Evolutionary conservation across 495 filamentous ascomycete species (phyloP).

Genomic region (Aspergillus steynii): DNA sequence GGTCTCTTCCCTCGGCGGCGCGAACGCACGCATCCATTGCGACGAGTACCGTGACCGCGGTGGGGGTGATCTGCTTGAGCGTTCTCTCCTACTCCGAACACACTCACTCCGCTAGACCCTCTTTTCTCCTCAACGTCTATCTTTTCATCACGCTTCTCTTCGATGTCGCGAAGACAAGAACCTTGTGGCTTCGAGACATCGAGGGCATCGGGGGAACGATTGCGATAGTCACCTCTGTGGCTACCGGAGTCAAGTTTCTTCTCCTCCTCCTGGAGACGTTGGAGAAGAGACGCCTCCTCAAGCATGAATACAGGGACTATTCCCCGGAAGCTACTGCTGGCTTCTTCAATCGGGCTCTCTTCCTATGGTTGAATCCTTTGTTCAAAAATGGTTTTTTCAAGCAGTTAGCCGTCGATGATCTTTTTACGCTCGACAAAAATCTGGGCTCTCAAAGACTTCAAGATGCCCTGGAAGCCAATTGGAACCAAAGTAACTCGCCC

Average conservation of each 20-base stretch:
- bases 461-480: constrained; percentile 32
- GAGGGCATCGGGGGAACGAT: constrained; percentile 34
- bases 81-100: constrained; percentile 60
- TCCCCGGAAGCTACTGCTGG: constrained; percentile 63
- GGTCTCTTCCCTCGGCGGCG: constrained; percentile 37
- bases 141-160: constrained; percentile 61
- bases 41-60: constrained; percentile 43
- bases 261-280: constrained; percentile 54
- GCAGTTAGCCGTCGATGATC: constrained; percentile 43
- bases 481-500: constrained; percentile 26
- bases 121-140: constrained; percentile 59
- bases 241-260: constrained; percentile 48
- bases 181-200: constrained; percentile 54
- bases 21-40: constrained; percentile 47
- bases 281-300: constrained; percentile 54
- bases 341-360: constrained; percentile 51
- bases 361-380: constrained; percentile 60
- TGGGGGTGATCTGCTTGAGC: constrained; percentile 41
- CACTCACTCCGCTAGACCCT: constrained; percentile 54
- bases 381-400: constrained; percentile 51
- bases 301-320: constrained; percentile 38
- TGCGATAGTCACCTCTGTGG: constrained; percentile 48
- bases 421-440: constrained; percentile 47
- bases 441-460: constrained; percentile 43
- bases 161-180: constrained; percentile 56